A percentile compares a stretch with the other conserved stretches of the same genome.
These are phyloP conservation scores for Pythium utonaiense DNA, from an alignment of 352 stramenopile genomes.

Conservation along the genomic window DNA sequence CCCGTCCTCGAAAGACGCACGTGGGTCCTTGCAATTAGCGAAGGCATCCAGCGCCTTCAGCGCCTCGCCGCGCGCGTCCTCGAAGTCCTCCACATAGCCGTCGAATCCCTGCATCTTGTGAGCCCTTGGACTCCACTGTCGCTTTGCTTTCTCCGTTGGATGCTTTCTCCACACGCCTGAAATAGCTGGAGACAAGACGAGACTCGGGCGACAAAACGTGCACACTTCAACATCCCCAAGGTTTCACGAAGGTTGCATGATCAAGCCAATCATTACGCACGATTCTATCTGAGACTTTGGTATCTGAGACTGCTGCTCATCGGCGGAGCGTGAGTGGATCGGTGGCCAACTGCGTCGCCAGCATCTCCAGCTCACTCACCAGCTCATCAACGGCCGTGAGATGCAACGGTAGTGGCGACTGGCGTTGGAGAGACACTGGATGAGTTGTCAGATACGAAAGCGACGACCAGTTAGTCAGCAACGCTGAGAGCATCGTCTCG, in stretches of 20 bases:
- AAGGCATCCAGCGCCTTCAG: slow-evolving; percentile 49
- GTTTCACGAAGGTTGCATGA: slow-evolving; percentile 8
- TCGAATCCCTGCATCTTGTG: slow-evolving; percentile 35
- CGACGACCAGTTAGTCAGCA: slow-evolving; percentile 58
- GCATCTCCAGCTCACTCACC: slow-evolving; percentile 14
- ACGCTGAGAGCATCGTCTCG: slow-evolving; percentile 18
- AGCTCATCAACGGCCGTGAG: slow-evolving; percentile 40
- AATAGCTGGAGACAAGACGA: slow-evolving; percentile 7
- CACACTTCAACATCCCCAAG: slow-evolving; percentile 1
- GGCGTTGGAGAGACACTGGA: slow-evolving; percentile 53
- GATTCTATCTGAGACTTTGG: slow-evolving; percentile 3
- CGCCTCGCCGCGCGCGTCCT: slow-evolving; percentile 41
- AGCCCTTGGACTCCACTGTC: not conserved
- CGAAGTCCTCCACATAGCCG: slow-evolving; percentile 52
- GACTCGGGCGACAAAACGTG: not conserved
- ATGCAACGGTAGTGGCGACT: slow-evolving; percentile 62
- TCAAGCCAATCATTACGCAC: not conserved
- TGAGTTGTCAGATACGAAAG: slow-evolving; percentile 78
- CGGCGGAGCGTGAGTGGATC: slow-evolving; percentile 16
- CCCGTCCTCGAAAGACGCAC: too few species aligned
- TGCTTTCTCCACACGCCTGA: not conserved
- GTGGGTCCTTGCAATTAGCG: slow-evolving; percentile 21
- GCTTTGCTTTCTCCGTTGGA: not conserved
- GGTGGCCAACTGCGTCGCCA: slow-evolving; percentile 22
- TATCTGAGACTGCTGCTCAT: slow-evolving; percentile 11